These are phyloP conservation scores for Pezicula rhizophila DNA, from an alignment of 2,329 filamentous ascomycete species.

Conservation along the genomic window DNA sequence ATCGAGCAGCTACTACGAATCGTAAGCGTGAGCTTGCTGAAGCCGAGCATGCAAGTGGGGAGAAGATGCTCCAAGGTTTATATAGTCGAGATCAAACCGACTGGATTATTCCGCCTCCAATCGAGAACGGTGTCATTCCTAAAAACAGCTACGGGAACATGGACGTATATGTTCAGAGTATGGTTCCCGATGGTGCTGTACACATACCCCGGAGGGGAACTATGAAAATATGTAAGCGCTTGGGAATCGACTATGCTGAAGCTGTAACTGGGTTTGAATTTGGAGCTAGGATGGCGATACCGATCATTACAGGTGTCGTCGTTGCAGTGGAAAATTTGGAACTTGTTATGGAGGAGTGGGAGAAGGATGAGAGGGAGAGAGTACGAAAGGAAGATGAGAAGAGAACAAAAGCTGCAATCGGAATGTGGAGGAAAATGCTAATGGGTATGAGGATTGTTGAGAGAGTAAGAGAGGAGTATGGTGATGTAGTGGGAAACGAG, in stretches of 20 bases:
- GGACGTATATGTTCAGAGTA: conserved; percentile 87
- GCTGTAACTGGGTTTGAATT: conserved; percentile 97
- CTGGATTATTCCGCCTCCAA: conserved; percentile 89
- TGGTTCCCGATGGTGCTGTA: conserved; percentile 79
- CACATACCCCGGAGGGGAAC: conserved; percentile 78
- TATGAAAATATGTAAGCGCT: conserved; percentile 72
- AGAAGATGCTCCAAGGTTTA: conserved; percentile 80
- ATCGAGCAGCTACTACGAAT: conserved; percentile 83
- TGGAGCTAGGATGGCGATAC: conserved; percentile 87
- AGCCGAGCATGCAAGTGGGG: conserved; percentile 65
- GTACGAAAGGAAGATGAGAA: conserved; percentile 78
- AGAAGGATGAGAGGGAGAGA: conserved; percentile 69
- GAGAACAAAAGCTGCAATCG: conserved; percentile 64
- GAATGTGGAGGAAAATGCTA: conserved; percentile 79
- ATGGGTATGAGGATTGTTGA: conserved; percentile 80
- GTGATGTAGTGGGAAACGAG: conserved; percentile 46
- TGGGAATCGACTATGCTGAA: conserved; percentile 85
- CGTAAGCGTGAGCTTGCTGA: conserved; percentile 86
- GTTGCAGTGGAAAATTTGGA: conserved; percentile 75
- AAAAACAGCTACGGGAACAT: conserved; percentile 97
- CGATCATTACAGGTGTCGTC: conserved; percentile 84
- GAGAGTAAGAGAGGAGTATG: conserved; percentile 71
- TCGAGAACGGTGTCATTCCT: conserved; percentile 77
- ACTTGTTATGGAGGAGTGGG: conserved; percentile 70
- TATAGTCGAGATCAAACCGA: conserved; percentile 84